Conservation (phyloP, 2,329 filamentous ascomycete species). For the Orbilia oligospora region DNA sequence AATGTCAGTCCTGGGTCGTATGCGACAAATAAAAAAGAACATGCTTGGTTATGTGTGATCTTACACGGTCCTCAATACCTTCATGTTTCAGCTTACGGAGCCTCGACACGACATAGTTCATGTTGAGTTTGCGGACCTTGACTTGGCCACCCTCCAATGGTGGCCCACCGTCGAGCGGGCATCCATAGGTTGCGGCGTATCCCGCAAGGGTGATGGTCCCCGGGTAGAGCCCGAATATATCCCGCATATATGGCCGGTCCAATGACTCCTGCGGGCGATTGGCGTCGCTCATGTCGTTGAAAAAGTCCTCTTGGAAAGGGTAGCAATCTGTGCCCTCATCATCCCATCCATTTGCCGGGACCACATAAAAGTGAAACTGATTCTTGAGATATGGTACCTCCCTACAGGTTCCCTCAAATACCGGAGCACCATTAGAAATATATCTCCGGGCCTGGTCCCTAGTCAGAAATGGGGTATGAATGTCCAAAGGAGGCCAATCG, state of each 20-base stretch:
- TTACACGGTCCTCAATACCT: conserved; percentile 68
- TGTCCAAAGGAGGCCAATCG: conserved; percentile 54
- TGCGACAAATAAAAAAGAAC: neutral
- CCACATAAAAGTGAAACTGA: conserved; percentile 63
- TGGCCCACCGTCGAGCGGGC: conserved; percentile 67
- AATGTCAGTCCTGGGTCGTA: neutral
- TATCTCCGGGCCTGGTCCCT: conserved; percentile 62
- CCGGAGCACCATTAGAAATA: conserved; percentile 63
- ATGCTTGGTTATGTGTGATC: conserved; percentile 33
- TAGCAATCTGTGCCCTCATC: conserved; percentile 63
- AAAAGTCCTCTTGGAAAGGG: conserved; percentile 63
- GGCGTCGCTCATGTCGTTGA: conserved; percentile 64
- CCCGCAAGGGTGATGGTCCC: conserved; percentile 81
- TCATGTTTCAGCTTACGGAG: conserved; percentile 68
- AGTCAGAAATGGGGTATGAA: conserved; percentile 45
- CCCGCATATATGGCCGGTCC: conserved; percentile 80
- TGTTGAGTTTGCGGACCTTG: conserved; percentile 68
- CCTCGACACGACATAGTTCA: conserved; percentile 68
- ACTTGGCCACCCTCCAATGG: conserved; percentile 72
- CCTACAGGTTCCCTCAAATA: conserved; percentile 62
- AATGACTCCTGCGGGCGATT: conserved; percentile 76
- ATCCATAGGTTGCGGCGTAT: conserved; percentile 75
- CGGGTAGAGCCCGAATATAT: conserved; percentile 76
- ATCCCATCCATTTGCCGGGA: conserved; percentile 64
- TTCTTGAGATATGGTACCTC: conserved; percentile 63